A percentile compares a stretch with the other conserved stretches of the same genome.
phyloP scores from a whole-genome alignment of 257 asterid genomes.

The Apocynum venetum region DNA sequence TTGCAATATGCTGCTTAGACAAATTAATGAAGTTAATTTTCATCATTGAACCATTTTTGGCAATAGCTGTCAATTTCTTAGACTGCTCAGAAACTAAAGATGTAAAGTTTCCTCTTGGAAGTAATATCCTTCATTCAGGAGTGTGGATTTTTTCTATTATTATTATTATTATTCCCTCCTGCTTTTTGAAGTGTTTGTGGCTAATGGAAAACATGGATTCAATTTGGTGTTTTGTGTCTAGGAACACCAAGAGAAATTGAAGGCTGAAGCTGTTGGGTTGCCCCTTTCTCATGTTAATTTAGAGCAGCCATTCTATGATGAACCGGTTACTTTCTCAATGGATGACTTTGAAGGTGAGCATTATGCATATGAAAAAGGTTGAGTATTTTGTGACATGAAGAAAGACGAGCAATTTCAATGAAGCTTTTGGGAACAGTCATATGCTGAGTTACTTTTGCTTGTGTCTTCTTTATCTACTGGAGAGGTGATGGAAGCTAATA shows the following conservation, averaged over 20 bases:
- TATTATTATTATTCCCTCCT: background rate
- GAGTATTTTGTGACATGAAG: background rate
- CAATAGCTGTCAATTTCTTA: background rate
- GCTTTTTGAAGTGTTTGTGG: background rate
- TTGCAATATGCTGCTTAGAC: background rate
- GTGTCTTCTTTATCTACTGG: background rate
- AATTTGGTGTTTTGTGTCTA: constrained; percentile 28
- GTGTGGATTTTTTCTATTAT: background rate
- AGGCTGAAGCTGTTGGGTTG: constrained; percentile 62
- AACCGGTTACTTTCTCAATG: constrained; percentile 61
- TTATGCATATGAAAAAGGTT: background rate
- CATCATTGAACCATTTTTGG: background rate
- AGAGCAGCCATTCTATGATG: constrained; percentile 32
- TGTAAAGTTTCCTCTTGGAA: background rate
- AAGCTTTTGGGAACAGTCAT: background rate
- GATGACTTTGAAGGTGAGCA: constrained; percentile 86
- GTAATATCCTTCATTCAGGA: background rate
- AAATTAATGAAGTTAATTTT: background rate
- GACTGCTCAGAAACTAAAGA: too few relatives aligned
- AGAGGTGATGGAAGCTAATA: background rate
- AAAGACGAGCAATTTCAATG: background rate
- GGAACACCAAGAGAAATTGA: constrained; percentile 70
- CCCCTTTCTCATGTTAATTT: constrained; percentile 44
- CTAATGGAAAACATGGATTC: background rate
- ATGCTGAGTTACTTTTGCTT: background rate